Percentiles rank a stretch among this genome's conserved stretches.
phyloP scores from a whole-genome alignment of 345 rosid species.

The Eucalyptus marginata region DNA sequence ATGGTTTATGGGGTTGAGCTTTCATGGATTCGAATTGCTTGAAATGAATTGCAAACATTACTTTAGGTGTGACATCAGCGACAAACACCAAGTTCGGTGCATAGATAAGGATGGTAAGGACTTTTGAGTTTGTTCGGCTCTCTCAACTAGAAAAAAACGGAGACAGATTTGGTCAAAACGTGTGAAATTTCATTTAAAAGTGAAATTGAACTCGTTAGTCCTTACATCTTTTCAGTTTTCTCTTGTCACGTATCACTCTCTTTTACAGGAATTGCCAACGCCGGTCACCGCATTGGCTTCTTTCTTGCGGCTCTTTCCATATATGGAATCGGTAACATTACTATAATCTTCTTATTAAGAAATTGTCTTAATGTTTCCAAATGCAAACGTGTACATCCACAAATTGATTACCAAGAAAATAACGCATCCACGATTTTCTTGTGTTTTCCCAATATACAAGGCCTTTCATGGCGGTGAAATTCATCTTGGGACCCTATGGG shows the following conservation, averaged over 20 bases:
- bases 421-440: not conserved
- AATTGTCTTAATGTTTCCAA: not conserved
- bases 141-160: too few relatives aligned
- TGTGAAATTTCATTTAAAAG: not conserved
- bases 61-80: not conserved
- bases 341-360: not conserved
- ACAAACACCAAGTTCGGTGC: not conserved
- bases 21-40: not conserved
- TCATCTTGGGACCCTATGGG: not conserved
- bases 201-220: not conserved
- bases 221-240: not conserved
- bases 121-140: not conserved
- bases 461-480: not conserved
- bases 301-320: not conserved
- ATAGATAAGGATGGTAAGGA: not conserved
- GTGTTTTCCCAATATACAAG: not conserved
- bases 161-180: not conserved
- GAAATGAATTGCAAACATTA: not conserved
- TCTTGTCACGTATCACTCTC: not conserved
- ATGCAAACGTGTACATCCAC: too few relatives aligned
- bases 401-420: too few relatives aligned
- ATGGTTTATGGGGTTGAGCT: not conserved
- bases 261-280: not conserved
- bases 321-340: not conserved
- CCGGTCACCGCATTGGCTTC: not conserved